Conservation (phyloP, 2,329 filamentous ascomycete genomes). For the Epichloe brachyelytri region DNA sequence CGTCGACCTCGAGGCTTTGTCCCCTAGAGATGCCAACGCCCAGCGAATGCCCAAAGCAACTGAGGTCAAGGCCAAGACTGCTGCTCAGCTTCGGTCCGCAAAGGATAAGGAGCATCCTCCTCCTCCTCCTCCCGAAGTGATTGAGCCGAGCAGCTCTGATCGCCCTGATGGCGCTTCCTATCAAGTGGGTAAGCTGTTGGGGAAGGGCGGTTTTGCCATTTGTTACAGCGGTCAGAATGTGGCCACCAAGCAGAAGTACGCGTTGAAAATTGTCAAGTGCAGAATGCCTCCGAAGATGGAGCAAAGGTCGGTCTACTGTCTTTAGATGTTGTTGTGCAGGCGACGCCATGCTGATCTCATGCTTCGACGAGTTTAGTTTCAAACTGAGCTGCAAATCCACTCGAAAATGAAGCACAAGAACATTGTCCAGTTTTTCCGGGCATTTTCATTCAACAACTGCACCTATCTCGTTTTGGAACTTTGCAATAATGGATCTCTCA, state of each 20-base stretch:
- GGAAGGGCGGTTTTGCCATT: constrained; percentile 73
- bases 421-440: constrained; percentile 88
- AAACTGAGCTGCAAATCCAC: constrained; percentile 89
- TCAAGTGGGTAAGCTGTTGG: constrained; percentile 59
- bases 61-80: constrained; percentile 40
- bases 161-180: constrained; percentile 59
- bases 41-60: constrained; percentile 35
- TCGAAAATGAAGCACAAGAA: constrained; percentile 95
- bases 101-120: constrained; percentile 56
- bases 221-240: constrained; percentile 61
- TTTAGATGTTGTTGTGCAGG: neutral
- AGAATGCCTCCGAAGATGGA: constrained; percentile 74
- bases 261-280: constrained; percentile 73
- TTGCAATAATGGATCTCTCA: constrained; percentile 88
- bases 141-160: constrained; percentile 53
- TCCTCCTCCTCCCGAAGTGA: constrained; percentile 46
- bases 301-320: constrained; percentile 48
- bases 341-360: neutral
- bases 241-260: constrained; percentile 54
- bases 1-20: constrained; percentile 49
- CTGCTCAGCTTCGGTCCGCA: constrained; percentile 39
- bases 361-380: constrained; percentile 33
- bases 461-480: constrained; percentile 92
- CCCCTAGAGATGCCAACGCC: constrained; percentile 51
- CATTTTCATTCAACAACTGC: constrained; percentile 77